Evolutionary conservation across 1,284 basidiomycete genomes (phyloP), one percentile per base, ranked within the genome.

Genomic region (Cryptococcus sp.): DNA sequence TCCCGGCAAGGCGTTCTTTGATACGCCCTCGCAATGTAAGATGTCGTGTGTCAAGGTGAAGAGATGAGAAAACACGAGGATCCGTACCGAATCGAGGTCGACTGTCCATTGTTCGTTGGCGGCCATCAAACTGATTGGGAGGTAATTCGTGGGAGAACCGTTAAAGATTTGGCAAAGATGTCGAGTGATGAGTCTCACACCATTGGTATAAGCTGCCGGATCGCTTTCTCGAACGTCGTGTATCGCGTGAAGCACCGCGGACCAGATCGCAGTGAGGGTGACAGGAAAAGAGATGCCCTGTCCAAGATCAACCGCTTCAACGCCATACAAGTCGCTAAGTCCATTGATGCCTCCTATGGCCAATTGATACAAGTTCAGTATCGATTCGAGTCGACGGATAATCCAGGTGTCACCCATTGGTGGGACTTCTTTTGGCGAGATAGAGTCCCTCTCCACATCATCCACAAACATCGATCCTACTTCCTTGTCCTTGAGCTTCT

Each of bases 321-420:
- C 49, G 1, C 37, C 22, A 4, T 37, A 36, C n/a, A 56, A 32
- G 13, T 59, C 49, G 48, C 54, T 59, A n/a, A 72, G 48, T 3
- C 68, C 66, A 5, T 59, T 45, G 9, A 71, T 54, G 21, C 66
- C 67, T 1, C 52, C 41, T 7, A 74, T 49, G 0, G 67, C 62
- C 4, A 62, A 60, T 22, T 66, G 52, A 48, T 71, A 70, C 16
- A 70, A 50, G 7, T 53, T 50, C 2, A 71, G 55, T 28, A 72
- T 52, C n/a, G 56, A 48, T 22, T 63, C 65, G 7, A 72, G 53
- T 13, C 66, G 59, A 45, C 56, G 59, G 11, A 63, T 59, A 5
- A 66, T 53, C 69, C 69, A 72, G 4, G 52, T 53, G n/a, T 55
- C 45, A 4, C 70, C 70, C 65, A 66, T 72, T 0, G 60, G 57